Base-by-base conservation (phyloP, 83 land plant genomes). In the Picea abies region DNA sequence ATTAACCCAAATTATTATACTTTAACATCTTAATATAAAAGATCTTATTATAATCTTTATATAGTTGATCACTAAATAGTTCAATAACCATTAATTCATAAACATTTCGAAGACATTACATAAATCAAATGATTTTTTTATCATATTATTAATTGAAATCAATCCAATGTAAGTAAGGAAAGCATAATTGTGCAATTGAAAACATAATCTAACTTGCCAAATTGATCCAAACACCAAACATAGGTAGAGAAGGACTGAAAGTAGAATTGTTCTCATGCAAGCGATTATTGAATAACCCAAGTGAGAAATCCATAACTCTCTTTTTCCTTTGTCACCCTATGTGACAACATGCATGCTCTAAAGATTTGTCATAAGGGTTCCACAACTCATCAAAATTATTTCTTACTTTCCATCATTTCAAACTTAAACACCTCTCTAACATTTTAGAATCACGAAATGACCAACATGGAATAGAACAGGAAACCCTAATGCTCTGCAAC, bases 331-430 rank as follows among this genome's bases (percentile, higher is more conserved):
- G 4, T 35, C 56, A 20, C 17, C 14, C n/a, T 73, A 73, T n/a
- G n/a, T 73, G 52, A 44, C 58, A n/a, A 73, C 58, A 73, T 73
- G 14, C 77, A 73, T 73, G 15, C 12, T 20, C 41, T 39, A 73
- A 41, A 73, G 56, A 11, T 11, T 73, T 44, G 77, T 32, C 16
- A 3, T 11, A 52, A 52, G 58, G 58, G 14, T 39, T 52, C 76
- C 26, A 9, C 20, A 73, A 15, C 11, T 41, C 25, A 41, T 73
- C 19, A 20, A 9, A 41, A 41, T 22, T 44, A 71, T 5, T 69
- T 71, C 76, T 71, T 35, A 39, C 20, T 70, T 1, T 23, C 52
- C 44, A 72, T 39, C n/a, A 41, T 41, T 41, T 72, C 4, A 20
- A 56, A 56, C 15, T 56, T 14, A 56, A 39, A 16, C 37, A 69